Base-by-base conservation (phyloP, 2,329 filamentous ascomycete species). In the Stemphylium vesicarium region DNA sequence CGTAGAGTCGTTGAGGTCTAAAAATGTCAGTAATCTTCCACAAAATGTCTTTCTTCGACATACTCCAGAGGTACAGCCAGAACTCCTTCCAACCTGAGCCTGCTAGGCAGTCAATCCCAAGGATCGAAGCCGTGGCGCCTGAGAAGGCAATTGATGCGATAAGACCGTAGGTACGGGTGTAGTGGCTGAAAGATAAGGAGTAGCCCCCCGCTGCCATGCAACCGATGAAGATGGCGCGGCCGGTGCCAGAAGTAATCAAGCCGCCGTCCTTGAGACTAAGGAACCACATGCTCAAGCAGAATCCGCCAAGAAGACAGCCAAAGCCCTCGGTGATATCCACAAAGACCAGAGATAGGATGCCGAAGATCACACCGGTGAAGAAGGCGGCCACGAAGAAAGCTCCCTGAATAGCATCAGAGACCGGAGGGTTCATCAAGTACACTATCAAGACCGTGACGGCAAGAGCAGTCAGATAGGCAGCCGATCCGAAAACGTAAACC, bases 51-150 rank as follows among this genome's bases (percentile, higher is more conserved):
- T 16, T 16, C 26, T 12, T 26, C 15, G 13, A 72, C 82, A 74
- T 72, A 85, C 84, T 80, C 94, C 94, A 98, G 33, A 96, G 82
- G 72, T 96, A 98, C 5, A 91, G 84, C 94, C 94, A 98, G 64
- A 97, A 97, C 73, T 98, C 94, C 74, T 96, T 97, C 65, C 96
- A 79, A 0, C 94, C 94, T n/a, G 92, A 92, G 59, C 87, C 82
- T 67, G 88, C 94, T 66, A 94, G 96, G 75, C 92, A 96, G 73
- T 98, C 94, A 53, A 98, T 90, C 2, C 94, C 94, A 2, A 98
- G 77, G 12, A 96, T 84, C 0, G 89, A 81, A 3, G 85, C 85
- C 0, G 92, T 96, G 3, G 92, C 88, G 7, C 94, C 94, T 4
- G 86, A 83, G 70, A 97, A 96, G 0, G 93, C 85, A 11, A 92